A percentile compares a stretch with the other conserved stretches of the same genome.
Conservation (phyloP, 2,329 filamentous ascomycete species). For the Paramyrothecium roridum region DNA sequence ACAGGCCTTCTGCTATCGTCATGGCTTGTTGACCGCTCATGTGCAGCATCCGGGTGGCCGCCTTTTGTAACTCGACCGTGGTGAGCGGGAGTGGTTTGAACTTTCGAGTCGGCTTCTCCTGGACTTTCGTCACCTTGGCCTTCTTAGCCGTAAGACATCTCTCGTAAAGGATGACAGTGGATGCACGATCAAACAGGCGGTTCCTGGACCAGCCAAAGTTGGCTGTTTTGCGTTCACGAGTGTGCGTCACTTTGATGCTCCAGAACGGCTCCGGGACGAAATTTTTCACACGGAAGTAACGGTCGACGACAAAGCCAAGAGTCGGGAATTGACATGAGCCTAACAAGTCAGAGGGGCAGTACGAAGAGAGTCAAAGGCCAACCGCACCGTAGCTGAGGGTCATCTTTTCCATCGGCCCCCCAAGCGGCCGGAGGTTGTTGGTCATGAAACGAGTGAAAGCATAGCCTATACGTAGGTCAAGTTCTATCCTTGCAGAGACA, state of each 20-base stretch:
- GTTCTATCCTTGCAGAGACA: slow-evolving; percentile 83
- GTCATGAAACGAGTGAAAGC: slow-evolving; percentile 90
- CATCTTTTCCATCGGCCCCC: slow-evolving; percentile 61
- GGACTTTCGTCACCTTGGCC: slow-evolving; percentile 79
- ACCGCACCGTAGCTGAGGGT: slow-evolving; percentile 78
- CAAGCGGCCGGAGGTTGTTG: slow-evolving; percentile 69
- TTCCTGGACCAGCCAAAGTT: slow-evolving; percentile 80
- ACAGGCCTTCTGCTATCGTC: slow-evolving; percentile 80
- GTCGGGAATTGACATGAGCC: slow-evolving; percentile 96
- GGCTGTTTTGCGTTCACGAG: slow-evolving; percentile 73
- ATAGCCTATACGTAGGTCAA: slow-evolving; percentile 88
- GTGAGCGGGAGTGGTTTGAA: slow-evolving; percentile 93
- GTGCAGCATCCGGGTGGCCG: slow-evolving; percentile 82
- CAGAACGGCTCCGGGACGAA: slow-evolving; percentile 93
- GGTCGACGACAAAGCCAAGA: slow-evolving; percentile 92
- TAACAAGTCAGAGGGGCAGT: slow-evolving; percentile 24
- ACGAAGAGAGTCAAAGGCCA: neutral
- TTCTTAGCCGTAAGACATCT: slow-evolving; percentile 72
- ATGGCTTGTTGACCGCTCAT: slow-evolving; percentile 91
- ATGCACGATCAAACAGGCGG: slow-evolving; percentile 83
- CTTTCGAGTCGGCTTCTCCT: slow-evolving; percentile 88
- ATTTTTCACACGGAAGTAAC: slow-evolving; percentile 90
- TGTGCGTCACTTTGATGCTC: slow-evolving; percentile 82
- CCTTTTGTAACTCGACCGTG: slow-evolving; percentile 95
- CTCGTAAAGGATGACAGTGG: slow-evolving; percentile 80